Conservation (phyloP, 495 filamentous ascomycete genomes). For the Tuber melanosporum region DNA sequence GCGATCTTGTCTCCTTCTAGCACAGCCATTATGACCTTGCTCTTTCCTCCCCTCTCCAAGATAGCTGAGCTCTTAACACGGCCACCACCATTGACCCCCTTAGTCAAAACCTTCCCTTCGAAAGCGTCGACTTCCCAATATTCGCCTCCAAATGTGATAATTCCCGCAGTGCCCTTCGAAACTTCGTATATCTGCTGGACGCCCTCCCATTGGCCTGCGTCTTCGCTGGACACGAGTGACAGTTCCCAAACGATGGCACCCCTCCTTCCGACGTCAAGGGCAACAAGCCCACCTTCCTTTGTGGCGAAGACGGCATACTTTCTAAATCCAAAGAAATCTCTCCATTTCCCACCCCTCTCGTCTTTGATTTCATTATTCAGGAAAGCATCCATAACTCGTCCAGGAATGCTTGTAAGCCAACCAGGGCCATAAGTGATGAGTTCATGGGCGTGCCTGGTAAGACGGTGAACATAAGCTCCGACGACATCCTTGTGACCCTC, state of each 20-base stretch:
- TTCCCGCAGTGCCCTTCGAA: slow-evolving; percentile 40
- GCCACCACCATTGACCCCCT: slow-evolving; percentile 14
- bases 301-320: slow-evolving; percentile 80
- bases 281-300: slow-evolving; percentile 67
- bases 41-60: slow-evolving; percentile 46
- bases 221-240: slow-evolving; percentile 49
- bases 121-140: slow-evolving; percentile 41
- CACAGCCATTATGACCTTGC: slow-evolving; percentile 33
- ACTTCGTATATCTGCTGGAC: slow-evolving; percentile 46
- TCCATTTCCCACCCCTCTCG: slow-evolving; percentile 48
- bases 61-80: slow-evolving; percentile 47
- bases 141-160: slow-evolving; percentile 41
- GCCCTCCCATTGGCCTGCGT: slow-evolving; percentile 61
- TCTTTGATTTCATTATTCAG: slow-evolving; percentile 49
- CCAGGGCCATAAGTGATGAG: slow-evolving; percentile 65
- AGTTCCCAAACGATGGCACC: slow-evolving; percentile 72
- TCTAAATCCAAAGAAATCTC: slow-evolving; percentile 80
- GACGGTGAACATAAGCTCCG: slow-evolving; percentile 77
- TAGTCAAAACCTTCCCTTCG: slow-evolving; percentile 41
- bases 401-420: slow-evolving; percentile 61
- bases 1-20: slow-evolving; percentile 28
- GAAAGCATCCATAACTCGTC: slow-evolving; percentile 63
- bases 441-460: slow-evolving; percentile 73
- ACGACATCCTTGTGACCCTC: slow-evolving; percentile 76
- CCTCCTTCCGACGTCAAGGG: slow-evolving; percentile 67